phyloP scores from a whole-genome alignment of 1,284 basidiomycete genomes.

The Moesziomyces sp. region DNA sequence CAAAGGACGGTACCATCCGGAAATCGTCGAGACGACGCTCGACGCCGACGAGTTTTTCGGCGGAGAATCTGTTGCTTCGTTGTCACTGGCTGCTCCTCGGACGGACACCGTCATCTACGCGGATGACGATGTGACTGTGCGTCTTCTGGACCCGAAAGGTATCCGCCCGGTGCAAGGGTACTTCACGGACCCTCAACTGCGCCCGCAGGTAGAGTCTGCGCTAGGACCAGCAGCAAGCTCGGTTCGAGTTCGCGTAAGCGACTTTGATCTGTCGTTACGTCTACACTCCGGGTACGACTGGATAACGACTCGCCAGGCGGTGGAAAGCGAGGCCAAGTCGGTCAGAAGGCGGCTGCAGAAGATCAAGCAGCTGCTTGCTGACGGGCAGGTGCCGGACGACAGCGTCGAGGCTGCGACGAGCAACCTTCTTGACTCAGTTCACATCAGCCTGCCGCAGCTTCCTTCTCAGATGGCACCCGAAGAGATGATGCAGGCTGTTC shows the following conservation, averaged over 20 bases:
- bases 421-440: conserved; percentile 90
- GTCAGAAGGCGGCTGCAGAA: conserved; percentile 87
- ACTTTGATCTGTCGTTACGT: conserved; percentile 48
- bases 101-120: conserved; percentile 73
- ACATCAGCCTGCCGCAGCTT: conserved; percentile 67
- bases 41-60: conserved; percentile 70
- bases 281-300: conserved; percentile 81
- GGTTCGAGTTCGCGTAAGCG: conserved; percentile 36
- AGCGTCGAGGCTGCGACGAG: conserved; percentile 81
- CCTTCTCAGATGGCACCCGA: conserved; percentile 68
- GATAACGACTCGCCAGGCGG: conserved; percentile 81
- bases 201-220: conserved; percentile 28
- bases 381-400: conserved; percentile 86
- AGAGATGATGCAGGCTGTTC: conserved; percentile 81
- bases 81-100: conserved; percentile 39
- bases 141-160: conserved; percentile 75
- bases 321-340: conserved; percentile 87
- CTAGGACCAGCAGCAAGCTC: conserved; percentile 37
- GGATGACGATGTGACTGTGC: conserved; percentile 84
- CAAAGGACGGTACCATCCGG: conserved; percentile 69
- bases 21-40: conserved; percentile 75
- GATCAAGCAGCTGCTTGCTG: conserved; percentile 92
- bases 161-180: conserved; percentile 69
- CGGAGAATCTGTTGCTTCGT: conserved; percentile 58
- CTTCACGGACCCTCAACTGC: conserved; percentile 48